Evolutionary conservation across 441 rosid genomes (phyloP), one percentile per base, ranked within the genome.

Genomic region (Populus hybrid): DNA sequence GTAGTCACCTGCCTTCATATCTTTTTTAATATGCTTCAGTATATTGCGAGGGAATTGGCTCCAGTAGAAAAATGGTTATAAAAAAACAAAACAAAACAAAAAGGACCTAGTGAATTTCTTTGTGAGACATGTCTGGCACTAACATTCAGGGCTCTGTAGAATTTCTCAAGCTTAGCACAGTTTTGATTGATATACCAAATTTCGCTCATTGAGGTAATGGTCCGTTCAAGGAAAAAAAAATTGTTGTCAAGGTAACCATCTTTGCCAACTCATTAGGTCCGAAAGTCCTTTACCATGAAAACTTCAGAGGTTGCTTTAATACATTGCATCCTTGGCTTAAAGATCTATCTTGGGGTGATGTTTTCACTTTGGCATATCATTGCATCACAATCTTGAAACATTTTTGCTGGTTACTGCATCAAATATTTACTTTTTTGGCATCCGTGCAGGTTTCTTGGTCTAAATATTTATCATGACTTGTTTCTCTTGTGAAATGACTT

Each of bases 281-380:
- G 30, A 24, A 10, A 18, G 67, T 50, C 61, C 11, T 61, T 16
- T 21, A 14, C 20, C 14, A 46, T 46, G 57, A 46, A 46, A 46
- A 46, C 20, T 3, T 24, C 40, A 5, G 20, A 23, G 18, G 35
- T 28, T 38, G 30, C 20, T 68, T 26, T 68, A 32, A 30, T 16
- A 38, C 57, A 18, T 18, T n/a, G 7, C 23, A 32, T 38, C 18
- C 3, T 46, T 50, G 57, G 68, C 2, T 9, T 23, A 20, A 23
- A 10, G 24, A 35, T n/a, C 9, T n/a, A 50, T 54, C n/a, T 35
- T 69, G 21, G 24, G 30, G 23, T 63, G 10, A 38, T 34, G 21
- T 70, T 70, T 38, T 34, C 32, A 30, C n/a, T 70, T 70, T 63
- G 64, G 57, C 77, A 64, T 42, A 38, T 75, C 12, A 23, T 38